phyloP scores from a whole-genome alignment of 2,329 filamentous ascomycete species.

The Aquanectria penicillioides region DNA sequence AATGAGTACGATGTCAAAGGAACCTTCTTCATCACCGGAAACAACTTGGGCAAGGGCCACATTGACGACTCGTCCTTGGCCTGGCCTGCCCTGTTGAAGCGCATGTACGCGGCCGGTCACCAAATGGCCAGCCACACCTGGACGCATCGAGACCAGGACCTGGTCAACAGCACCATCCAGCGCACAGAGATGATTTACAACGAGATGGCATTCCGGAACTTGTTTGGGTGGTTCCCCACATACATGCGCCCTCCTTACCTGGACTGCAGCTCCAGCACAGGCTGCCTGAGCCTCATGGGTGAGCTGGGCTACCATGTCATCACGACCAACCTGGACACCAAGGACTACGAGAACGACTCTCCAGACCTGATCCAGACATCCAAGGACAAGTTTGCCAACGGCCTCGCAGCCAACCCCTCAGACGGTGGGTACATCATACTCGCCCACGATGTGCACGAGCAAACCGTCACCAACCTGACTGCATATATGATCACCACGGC shows the following conservation, averaged over 20 bases:
- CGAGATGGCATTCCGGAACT: conserved; percentile 54
- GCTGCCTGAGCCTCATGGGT: conserved; percentile 48
- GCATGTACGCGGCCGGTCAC: conserved; percentile 54
- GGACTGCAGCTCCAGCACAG: conserved; percentile 49
- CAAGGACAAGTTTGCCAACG: conserved; percentile 48
- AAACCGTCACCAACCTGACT: conserved; percentile 54
- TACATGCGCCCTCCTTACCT: conserved; percentile 57
- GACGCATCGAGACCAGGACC: conserved; percentile 54
- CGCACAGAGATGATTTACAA: conserved; percentile 53
- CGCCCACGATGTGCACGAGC: conserved; percentile 60
- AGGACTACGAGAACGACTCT: conserved; percentile 64
- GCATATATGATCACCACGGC: conserved; percentile 55
- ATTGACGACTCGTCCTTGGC: conserved; percentile 49
- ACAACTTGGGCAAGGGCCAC: conserved; percentile 49
- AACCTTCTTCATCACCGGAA: conserved; percentile 54
- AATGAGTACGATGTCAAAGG: conserved; percentile 44
- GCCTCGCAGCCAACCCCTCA: conserved; percentile 45
- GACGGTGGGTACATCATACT: conserved; percentile 59
- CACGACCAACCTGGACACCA: conserved; percentile 68
- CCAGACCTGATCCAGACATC: conserved; percentile 58
- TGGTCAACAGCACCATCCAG: conserved; percentile 43
- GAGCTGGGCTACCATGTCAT: conserved; percentile 64
- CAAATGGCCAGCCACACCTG: conserved; percentile 57
- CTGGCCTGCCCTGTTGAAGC: conserved; percentile 49
- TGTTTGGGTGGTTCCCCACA: conserved; percentile 51